A percentile compares a stretch with the other conserved stretches of the same genome.
Evolutionary conservation across 2,329 filamentous ascomycete species (phyloP).

Genomic region (Pseudocercospora eumusae): DNA sequence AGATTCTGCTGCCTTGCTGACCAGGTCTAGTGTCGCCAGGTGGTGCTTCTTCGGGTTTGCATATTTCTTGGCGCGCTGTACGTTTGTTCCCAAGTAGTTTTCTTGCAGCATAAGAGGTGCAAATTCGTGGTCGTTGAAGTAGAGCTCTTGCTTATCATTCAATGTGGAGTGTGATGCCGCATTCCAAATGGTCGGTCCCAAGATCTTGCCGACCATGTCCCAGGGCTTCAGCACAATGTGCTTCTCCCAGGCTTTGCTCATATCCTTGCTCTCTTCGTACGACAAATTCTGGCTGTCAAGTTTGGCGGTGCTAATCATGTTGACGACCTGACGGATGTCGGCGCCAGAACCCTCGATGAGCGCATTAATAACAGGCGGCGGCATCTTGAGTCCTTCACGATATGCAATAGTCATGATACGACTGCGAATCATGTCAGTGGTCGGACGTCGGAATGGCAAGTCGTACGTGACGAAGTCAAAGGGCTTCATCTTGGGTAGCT

Average conservation of each 20-base stretch:
- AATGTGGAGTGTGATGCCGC: slow-evolving; percentile 79
- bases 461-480: slow-evolving; percentile 87
- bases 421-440: slow-evolving; percentile 84
- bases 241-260: slow-evolving; percentile 99
- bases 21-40: slow-evolving; percentile 81
- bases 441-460: slow-evolving; percentile 83
- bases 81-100: slow-evolving; percentile 87
- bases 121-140: slow-evolving; percentile 99
- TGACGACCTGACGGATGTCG: slow-evolving; percentile 96
- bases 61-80: slow-evolving; percentile 64
- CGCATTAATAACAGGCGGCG: slow-evolving; percentile 80
- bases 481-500: slow-evolving; percentile 94
- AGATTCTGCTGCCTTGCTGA: slow-evolving; percentile 85
- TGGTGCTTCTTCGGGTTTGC: slow-evolving; percentile 64
- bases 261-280: slow-evolving; percentile 82
- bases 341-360: slow-evolving; percentile 94
- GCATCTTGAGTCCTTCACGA: slow-evolving; percentile 84
- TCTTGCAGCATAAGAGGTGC: slow-evolving; percentile 97
- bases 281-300: slow-evolving; percentile 78
- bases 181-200: slow-evolving; percentile 83
- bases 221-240: slow-evolving; percentile 94
- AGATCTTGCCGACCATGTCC: slow-evolving; percentile 94
- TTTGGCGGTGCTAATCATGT: slow-evolving; percentile 95
- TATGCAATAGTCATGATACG: slow-evolving; percentile 94
- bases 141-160: slow-evolving; percentile 97